phyloP scores from a whole-genome alignment of 306 rosid genomes.

The Prunus mume region DNA sequence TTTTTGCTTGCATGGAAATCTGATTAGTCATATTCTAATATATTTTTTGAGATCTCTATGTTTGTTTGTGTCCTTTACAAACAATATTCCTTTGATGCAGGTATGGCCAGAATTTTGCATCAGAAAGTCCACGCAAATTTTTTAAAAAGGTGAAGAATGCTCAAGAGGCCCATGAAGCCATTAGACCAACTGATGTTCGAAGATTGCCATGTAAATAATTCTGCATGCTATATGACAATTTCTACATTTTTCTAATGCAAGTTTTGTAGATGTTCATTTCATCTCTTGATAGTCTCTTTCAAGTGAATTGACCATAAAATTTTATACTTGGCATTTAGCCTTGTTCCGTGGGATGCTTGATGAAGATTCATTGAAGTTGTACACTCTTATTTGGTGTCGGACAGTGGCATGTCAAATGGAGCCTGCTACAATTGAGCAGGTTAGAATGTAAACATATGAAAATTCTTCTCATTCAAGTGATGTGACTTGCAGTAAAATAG shows the following conservation, averaged over 20 bases:
- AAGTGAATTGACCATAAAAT: constrained; percentile 19
- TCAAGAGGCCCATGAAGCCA: constrained; percentile 99
- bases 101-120: constrained; percentile 70
- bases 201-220: constrained; percentile 71
- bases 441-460: constrained; percentile 17
- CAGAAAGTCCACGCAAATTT: constrained; percentile 60
- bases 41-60: neutral
- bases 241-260: constrained; percentile 1
- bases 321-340: constrained; percentile 51
- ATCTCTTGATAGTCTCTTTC: constrained; percentile 27
- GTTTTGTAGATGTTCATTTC: constrained; percentile 6
- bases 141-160: constrained; percentile 97
- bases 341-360: constrained; percentile 64
- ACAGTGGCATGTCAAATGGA: constrained; percentile 96
- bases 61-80: constrained; percentile 4
- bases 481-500: neutral
- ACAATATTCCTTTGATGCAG: constrained; percentile 47
- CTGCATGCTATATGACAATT: constrained; percentile 13
- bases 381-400: constrained; percentile 88
- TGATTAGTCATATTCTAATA: neutral
- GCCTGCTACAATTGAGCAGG: constrained; percentile 75
- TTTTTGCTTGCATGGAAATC: neutral
- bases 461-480: constrained; percentile 3
- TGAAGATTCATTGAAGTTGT: constrained; percentile 76
- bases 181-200: constrained; percentile 86